Conservation (phyloP, 768 basidiomycete species). For the Boletus subcaerulescens region DNA sequence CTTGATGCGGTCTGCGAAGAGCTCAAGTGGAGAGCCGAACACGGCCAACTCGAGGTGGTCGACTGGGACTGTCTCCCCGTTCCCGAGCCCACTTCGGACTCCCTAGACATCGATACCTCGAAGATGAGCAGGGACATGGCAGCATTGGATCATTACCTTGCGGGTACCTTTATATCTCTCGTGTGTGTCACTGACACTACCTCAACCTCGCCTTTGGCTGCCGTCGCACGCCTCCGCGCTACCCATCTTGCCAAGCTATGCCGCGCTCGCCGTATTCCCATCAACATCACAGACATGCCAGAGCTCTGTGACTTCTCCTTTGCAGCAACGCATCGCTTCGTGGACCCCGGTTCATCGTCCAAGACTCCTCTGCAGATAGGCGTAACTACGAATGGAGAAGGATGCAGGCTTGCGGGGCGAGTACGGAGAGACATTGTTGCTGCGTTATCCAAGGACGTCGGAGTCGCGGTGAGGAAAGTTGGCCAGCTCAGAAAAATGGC, state of each 20-base stretch:
- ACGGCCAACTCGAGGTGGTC: constrained; percentile 54
- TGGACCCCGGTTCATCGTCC: constrained; percentile 42
- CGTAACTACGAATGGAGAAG: constrained; percentile 88
- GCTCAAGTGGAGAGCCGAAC: constrained; percentile 57
- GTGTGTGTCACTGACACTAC: constrained; percentile 84
- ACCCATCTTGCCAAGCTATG: constrained; percentile 55
- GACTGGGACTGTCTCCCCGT: constrained; percentile 49
- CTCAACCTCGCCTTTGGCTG: constrained; percentile 37
- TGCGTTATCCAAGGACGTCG: constrained; percentile 66
- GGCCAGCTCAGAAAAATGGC: constrained; percentile 64
- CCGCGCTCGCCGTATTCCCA: constrained; percentile 55
- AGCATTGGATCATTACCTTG: constrained; percentile 49
- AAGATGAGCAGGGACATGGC: constrained; percentile 37
- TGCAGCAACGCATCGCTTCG: constrained; percentile 80
- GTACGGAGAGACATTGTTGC: constrained; percentile 81
- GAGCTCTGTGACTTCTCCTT: constrained; percentile 88
- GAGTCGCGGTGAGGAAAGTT: constrained; percentile 70
- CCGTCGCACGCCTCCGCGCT: constrained; percentile 45
- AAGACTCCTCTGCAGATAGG: constrained; percentile 67
- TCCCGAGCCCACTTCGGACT: constrained; percentile 27
- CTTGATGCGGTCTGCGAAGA: constrained; percentile 60
- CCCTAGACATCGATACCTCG: not conserved
- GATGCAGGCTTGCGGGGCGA: constrained; percentile 79
- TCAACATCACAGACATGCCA: constrained; percentile 88
- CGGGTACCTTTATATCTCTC: constrained; percentile 38